These are phyloP conservation scores for Trifolium pratense DNA, from an alignment of 306 rosid species.

Conservation along the genomic window DNA sequence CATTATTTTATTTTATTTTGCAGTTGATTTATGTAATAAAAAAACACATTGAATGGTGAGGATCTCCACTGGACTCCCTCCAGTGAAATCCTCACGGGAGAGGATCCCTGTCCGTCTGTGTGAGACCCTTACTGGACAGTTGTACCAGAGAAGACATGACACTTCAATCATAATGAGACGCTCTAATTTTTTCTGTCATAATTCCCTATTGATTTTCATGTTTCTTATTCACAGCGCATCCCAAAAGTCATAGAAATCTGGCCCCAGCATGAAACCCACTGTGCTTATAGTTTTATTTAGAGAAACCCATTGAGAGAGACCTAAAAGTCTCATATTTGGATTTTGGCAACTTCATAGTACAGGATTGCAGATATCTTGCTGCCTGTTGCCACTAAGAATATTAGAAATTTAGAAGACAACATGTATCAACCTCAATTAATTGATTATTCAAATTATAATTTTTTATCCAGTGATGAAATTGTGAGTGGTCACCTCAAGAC, in stretches of 20 bases:
- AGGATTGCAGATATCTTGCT: constrained; percentile 29
- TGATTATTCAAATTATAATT: constrained; percentile 27
- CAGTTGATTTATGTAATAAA: no score
- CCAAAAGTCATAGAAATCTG: constrained; percentile 25
- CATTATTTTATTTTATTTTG: no score
- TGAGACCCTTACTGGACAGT: no score
- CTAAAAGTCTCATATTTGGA: constrained; percentile 18
- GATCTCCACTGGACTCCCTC: no score
- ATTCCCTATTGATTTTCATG: constrained; percentile 4
- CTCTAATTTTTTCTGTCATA: constrained; percentile 19
- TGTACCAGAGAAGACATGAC: constrained; percentile 6
- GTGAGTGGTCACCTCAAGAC: constrained; percentile 26
- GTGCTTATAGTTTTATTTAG: constrained; percentile 11
- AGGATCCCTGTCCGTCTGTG: no score
- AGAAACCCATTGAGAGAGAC: constrained; percentile 26
- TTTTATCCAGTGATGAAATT: constrained; percentile 15
- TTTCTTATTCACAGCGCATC: constrained; percentile 28
- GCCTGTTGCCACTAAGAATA: constrained; percentile 13
- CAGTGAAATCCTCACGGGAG: no score
- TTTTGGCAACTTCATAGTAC: constrained; percentile 32
- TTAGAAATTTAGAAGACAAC: constrained; percentile 19
- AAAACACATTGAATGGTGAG: no score
- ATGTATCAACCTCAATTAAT: constrained; percentile 31
- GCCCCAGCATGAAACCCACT: constrained; percentile 8
- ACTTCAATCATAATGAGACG: constrained; percentile 11